Evolutionary conservation across 768 basidiomycete genomes (phyloP).

Genomic region (Rhodocollybia butyracea): DNA sequence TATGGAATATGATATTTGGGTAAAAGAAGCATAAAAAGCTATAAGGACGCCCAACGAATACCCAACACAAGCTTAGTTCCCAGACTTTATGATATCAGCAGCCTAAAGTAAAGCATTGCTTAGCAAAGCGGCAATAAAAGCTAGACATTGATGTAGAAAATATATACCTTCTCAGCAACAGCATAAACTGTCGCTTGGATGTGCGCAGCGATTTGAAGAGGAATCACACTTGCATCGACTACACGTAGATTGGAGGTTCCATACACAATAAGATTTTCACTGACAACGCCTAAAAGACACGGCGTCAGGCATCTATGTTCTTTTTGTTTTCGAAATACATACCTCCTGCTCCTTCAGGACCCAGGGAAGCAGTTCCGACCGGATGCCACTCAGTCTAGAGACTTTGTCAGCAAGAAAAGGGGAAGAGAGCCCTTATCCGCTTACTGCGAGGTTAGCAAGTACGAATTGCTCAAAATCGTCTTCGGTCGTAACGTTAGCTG

Average conservation of each 20-base stretch:
- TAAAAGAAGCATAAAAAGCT: too few relatives aligned
- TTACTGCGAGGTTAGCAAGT: neutral
- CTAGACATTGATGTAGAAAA: neutral
- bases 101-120: neutral
- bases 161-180: slow-evolving; percentile 5
- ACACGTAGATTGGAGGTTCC: slow-evolving; percentile 38
- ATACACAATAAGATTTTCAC: slow-evolving; percentile 32
- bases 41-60: too few relatives aligned
- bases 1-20: too few relatives aligned
- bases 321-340: neutral
- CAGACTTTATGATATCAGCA: neutral
- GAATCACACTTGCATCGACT: slow-evolving; percentile 33
- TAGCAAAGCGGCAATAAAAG: neutral
- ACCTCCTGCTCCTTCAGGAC: slow-evolving; percentile 4
- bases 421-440: neutral
- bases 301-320: neutral
- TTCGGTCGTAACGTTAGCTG: neutral
- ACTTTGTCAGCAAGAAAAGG: neutral
- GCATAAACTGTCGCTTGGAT: slow-evolving; percentile 10
- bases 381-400: slow-evolving; percentile 5
- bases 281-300: slow-evolving; percentile 32
- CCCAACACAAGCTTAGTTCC: neutral
- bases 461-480: slow-evolving; percentile 3
- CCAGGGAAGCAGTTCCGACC: slow-evolving; percentile 3
- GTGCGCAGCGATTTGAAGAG: slow-evolving; percentile 26